phyloP scores from a whole-genome alignment of 768 basidiomycete species.

The Pleurotus pulmonarius region DNA sequence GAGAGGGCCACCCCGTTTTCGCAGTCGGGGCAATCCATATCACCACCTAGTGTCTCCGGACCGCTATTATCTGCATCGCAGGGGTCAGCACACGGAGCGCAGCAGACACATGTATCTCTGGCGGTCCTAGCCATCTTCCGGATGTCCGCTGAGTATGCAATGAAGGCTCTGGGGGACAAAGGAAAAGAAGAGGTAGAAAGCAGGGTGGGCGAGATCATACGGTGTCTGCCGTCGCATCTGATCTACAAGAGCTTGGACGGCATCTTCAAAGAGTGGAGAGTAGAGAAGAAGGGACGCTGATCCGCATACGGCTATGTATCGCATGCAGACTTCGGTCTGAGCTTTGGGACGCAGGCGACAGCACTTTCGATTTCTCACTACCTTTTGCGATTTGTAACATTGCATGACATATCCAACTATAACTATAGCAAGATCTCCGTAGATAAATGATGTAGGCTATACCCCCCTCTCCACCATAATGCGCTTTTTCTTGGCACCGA shows the following conservation, averaged over 20 bases:
- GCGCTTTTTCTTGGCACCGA: slow-evolving; percentile 47
- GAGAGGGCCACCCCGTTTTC: slow-evolving; percentile 76
- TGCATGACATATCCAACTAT: not conserved
- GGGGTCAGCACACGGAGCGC: slow-evolving; percentile 77
- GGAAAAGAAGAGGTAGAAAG: slow-evolving; percentile 72
- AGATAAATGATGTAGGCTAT: slow-evolving; percentile 15
- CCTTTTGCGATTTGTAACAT: not conserved
- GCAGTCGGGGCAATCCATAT: slow-evolving; percentile 56
- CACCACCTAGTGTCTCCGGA: slow-evolving; percentile 60
- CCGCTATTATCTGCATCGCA: slow-evolving; percentile 68
- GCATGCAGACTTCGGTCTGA: not conserved
- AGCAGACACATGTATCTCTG: slow-evolving; percentile 93
- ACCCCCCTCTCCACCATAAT: slow-evolving; percentile 50
- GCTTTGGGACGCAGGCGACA: too few relatives aligned
- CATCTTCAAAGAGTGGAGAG: slow-evolving; percentile 90
- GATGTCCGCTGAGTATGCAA: slow-evolving; percentile 78
- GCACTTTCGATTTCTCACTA: too few relatives aligned
- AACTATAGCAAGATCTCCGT: slow-evolving; percentile 1
- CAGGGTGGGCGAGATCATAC: slow-evolving; percentile 83
- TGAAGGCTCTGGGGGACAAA: slow-evolving; percentile 61
- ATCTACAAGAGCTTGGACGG: slow-evolving; percentile 91
- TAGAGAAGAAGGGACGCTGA: slow-evolving; percentile 70
- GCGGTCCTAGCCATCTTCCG: slow-evolving; percentile 91
- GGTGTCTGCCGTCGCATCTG: slow-evolving; percentile 82
- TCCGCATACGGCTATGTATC: not conserved